phyloP scores from a whole-genome alignment of 208 protist genomes.

The Plasmodiophora brassicae region DNA sequence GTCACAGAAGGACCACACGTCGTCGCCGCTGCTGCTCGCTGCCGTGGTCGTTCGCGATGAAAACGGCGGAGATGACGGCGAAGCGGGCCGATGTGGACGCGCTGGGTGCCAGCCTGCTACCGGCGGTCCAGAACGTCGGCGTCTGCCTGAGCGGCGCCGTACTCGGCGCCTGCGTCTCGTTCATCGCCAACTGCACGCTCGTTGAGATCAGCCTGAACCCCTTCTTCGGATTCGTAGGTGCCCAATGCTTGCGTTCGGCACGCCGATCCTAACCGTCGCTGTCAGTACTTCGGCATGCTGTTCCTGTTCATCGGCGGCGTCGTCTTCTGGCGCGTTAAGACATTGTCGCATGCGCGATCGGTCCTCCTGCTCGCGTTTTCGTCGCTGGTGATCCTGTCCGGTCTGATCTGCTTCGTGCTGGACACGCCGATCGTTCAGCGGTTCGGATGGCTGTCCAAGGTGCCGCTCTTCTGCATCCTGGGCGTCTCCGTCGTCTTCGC shows the following conservation, averaged over 20 bases:
- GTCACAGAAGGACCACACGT: too few relatives aligned
- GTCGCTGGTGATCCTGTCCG: constrained; percentile 37
- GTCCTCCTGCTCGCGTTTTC: constrained; percentile 33
- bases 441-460: constrained; percentile 33
- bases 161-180: constrained; percentile 7
- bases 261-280: not conserved
- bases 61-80: too few relatives aligned
- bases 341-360: not conserved
- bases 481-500: constrained; percentile 37
- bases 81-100: too few relatives aligned
- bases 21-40: too few relatives aligned
- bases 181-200: constrained; percentile 39
- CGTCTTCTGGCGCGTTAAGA: constrained; percentile 43
- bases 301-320: constrained; percentile 39
- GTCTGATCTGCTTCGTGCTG: constrained; percentile 38
- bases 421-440: not conserved
- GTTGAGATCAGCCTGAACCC: constrained; percentile 42
- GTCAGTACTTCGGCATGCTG: constrained; percentile 42
- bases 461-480: constrained; percentile 40
- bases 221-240: constrained; percentile 38
- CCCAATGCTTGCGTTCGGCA: not conserved
- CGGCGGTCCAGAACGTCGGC: not conserved
- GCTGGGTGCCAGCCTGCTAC: too few relatives aligned
- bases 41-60: too few relatives aligned
- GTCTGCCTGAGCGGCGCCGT: constrained; percentile 6